Evolutionary conservation across 305 asterid genomes (phyloP).

Genomic region (Fraxinus dipetala): DNA sequence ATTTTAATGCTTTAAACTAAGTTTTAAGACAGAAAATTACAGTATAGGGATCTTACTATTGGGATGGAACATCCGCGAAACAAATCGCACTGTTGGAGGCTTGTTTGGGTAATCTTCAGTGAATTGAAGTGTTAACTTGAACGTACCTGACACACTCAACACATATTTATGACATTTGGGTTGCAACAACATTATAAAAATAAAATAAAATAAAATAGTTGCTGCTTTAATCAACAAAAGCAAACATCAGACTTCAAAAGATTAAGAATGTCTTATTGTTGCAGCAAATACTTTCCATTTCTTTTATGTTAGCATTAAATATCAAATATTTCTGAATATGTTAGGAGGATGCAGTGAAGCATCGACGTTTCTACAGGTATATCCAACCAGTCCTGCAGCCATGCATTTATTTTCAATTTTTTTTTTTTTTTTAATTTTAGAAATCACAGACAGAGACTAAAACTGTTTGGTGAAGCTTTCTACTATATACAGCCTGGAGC

Average conservation of each 20-base stretch:
- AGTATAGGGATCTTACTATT: conserved; percentile 42
- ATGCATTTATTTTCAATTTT: not conserved
- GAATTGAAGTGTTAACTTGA: conserved; percentile 56
- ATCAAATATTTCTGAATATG: not conserved
- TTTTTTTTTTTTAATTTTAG: not conserved
- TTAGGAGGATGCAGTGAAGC: not conserved
- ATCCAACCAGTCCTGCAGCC: not conserved
- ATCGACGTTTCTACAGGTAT: not conserved
- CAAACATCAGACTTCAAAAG: not conserved
- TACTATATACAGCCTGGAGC: not conserved
- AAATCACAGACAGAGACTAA: not conserved
- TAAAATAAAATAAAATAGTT: not conserved
- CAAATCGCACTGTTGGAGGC: conserved; percentile 66
- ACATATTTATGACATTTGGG: conserved; percentile 13
- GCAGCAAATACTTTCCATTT: not conserved
- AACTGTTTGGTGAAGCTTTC: not conserved
- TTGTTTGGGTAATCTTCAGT: conserved; percentile 62
- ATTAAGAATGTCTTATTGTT: not conserved
- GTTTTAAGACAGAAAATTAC: conserved; percentile 3
- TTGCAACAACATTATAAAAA: conserved; percentile 4
- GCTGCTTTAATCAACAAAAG: not conserved
- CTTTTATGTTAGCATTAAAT: not conserved
- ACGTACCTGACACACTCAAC: conserved; percentile 52
- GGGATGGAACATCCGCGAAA: conserved; percentile 70
- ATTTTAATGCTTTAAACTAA: not conserved